Conservation (phyloP, 768 basidiomycete genomes). For the Termitomyces sp. region DNA sequence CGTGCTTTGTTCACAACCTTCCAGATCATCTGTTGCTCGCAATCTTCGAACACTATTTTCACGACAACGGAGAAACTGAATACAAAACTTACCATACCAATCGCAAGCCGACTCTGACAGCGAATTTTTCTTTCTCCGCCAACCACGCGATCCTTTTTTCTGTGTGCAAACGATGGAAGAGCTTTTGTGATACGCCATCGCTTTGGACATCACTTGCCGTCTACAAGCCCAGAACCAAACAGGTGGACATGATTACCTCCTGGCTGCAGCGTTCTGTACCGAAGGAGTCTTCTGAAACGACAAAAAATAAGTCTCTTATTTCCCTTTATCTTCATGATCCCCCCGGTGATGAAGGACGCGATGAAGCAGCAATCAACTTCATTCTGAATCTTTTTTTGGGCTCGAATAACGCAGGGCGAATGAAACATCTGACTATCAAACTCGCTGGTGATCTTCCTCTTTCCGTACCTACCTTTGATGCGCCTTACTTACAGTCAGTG, state of each 20-base stretch:
- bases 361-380: not conserved
- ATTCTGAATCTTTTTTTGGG: not conserved
- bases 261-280: slow-evolving; percentile 3
- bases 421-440: not conserved
- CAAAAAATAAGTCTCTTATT: not conserved
- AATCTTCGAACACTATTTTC: not conserved
- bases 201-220: slow-evolving; percentile 10
- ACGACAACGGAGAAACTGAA: not conserved
- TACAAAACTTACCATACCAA: too few species aligned
- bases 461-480: not conserved
- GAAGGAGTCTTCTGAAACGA: not conserved
- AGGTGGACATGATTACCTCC: not conserved
- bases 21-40: not conserved
- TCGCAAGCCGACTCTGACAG: not conserved
- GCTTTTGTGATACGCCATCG: not conserved
- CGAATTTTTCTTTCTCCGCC: not conserved
- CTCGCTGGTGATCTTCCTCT: not conserved
- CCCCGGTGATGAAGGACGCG: not conserved
- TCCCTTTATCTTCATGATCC: slow-evolving; percentile 1
- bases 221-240: slow-evolving; percentile 1
- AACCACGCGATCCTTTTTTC: not conserved
- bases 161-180: slow-evolving; percentile 5
- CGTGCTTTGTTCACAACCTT: not conserved
- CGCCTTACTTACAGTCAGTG: not conserved
- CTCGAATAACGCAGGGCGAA: not conserved